Evolutionary conservation across 2,329 filamentous ascomycete genomes (phyloP).

Genomic region (Ramularia collo-cygni): DNA sequence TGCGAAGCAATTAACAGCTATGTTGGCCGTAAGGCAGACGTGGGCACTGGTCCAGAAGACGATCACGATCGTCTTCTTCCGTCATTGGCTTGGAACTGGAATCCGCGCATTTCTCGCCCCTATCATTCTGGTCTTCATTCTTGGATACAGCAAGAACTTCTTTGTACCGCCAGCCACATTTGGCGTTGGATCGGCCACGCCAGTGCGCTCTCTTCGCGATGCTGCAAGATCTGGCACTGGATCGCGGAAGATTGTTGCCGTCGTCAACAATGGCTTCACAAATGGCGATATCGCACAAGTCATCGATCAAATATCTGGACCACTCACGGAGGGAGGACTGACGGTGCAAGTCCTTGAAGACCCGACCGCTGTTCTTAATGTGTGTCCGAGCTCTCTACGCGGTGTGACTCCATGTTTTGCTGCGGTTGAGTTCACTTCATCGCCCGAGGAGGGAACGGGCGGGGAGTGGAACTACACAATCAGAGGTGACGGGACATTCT

Average conservation of each 20-base stretch:
- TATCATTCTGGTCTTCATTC: slow-evolving; percentile 45
- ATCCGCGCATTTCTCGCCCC: slow-evolving; percentile 51
- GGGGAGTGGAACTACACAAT: slow-evolving; percentile 82
- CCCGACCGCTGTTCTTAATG: slow-evolving; percentile 52
- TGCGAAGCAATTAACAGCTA: not conserved
- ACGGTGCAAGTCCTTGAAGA: slow-evolving; percentile 48
- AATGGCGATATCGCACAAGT: slow-evolving; percentile 67
- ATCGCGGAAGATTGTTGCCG: slow-evolving; percentile 63
- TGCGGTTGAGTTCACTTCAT: slow-evolving; percentile 68
- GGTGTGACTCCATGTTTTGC: slow-evolving; percentile 67
- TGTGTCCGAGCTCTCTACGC: slow-evolving; percentile 51
- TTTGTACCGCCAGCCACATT: slow-evolving; percentile 71
- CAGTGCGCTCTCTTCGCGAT: slow-evolving; percentile 58
- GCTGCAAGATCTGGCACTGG: slow-evolving; percentile 53
- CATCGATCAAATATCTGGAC: slow-evolving; percentile 55
- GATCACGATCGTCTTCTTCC: slow-evolving; percentile 47
- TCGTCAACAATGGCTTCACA: slow-evolving; percentile 65
- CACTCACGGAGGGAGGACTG: slow-evolving; percentile 51
- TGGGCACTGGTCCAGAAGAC: slow-evolving; percentile 54
- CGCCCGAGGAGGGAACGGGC: slow-evolving; percentile 60
- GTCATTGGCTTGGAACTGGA: slow-evolving; percentile 48
- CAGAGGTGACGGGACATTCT: slow-evolving; percentile 65
- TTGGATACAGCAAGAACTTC: slow-evolving; percentile 62
- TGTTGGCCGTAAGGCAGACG: slow-evolving; percentile 36
- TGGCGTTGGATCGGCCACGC: slow-evolving; percentile 59